A percentile compares a stretch with the other conserved stretches of the same genome.
These are phyloP conservation scores for Pseudocercospora ulei DNA, from an alignment of 2,329 filamentous ascomycete genomes.

Conservation along the genomic window DNA sequence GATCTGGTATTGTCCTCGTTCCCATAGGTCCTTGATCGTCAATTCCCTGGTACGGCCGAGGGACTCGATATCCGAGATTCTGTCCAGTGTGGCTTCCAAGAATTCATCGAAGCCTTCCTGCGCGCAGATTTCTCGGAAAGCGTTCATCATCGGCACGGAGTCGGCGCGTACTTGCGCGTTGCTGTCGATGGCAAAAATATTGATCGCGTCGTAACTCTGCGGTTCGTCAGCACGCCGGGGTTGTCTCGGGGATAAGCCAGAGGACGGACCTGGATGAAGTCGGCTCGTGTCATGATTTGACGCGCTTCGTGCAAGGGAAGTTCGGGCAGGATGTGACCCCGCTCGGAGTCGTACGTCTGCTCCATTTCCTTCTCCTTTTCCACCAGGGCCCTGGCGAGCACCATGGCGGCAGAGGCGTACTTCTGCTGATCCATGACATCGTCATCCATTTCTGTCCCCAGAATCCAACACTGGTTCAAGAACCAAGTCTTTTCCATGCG, in stretches of 20 bases:
- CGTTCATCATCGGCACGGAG: slow-evolving; percentile 90
- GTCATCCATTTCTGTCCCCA: slow-evolving; percentile 74
- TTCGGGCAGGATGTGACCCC: slow-evolving; percentile 67
- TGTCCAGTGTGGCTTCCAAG: slow-evolving; percentile 68
- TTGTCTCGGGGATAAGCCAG: neutral
- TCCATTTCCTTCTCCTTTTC: slow-evolving; percentile 61
- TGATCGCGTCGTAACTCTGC: slow-evolving; percentile 79
- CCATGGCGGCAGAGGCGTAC: slow-evolving; percentile 88
- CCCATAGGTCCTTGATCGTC: slow-evolving; percentile 86
- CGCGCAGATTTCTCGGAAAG: slow-evolving; percentile 73
- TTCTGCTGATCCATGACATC: slow-evolving; percentile 98
- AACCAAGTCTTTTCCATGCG: slow-evolving; percentile 68
- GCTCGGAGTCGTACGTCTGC: slow-evolving; percentile 53
- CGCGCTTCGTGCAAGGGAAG: slow-evolving; percentile 74
- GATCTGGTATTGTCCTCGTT: slow-evolving; percentile 70
- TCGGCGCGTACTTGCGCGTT: slow-evolving; percentile 80
- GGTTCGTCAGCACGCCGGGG: neutral
- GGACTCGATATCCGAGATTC: slow-evolving; percentile 88
- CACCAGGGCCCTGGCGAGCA: slow-evolving; percentile 83
- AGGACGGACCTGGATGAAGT: slow-evolving; percentile 57
- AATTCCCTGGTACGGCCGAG: slow-evolving; percentile 87
- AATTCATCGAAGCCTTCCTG: slow-evolving; percentile 70
- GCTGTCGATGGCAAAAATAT: slow-evolving; percentile 89
- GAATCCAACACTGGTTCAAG: slow-evolving; percentile 66
- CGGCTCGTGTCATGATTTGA: slow-evolving; percentile 87